Evolutionary conservation across 768 basidiomycete species (phyloP), one percentile per base, ranked within the genome.

Genomic region (Gloeostereum incarnatum): DNA sequence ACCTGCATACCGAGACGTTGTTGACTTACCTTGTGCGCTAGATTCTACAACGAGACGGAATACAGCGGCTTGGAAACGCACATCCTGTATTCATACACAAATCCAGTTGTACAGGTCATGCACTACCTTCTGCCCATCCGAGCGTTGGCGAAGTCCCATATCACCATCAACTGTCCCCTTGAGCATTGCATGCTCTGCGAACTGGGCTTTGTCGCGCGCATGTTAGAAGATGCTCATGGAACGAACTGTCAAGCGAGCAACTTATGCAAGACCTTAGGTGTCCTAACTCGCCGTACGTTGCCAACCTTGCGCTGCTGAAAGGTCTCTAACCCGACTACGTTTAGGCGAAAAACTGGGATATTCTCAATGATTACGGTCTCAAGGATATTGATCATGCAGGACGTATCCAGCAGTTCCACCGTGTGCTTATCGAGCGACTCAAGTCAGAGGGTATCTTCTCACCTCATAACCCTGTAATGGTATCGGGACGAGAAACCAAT

Each of bases 131-230:
- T 60, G 10, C 86, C 93, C 1, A 75, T 99, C 24, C 72, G 94
- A 25, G 66, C 60, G 18, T 62, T 94, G 27, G 91, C 93, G 9
- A 96, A 88, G 56, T 85, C 86, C 0, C 94, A 99, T 54, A 92
- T 92, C 44, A 83, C 83, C 0, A 86, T 82, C 2, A 76, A 84
- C 36, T 98, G 96, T 56, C 73, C 74, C 21, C 72, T 82, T 46
- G 94, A 99, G 51, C 84, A 97, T 54, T 99, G 94, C 56, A 65
- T 98, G 6, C 62, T 97, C 0, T 98, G 96, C 57, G 94, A 99
- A 57, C 68, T 94, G 19, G 96, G 94, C 2, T 98, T 98, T 52
- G 74, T 94, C 18, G 82, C 81, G 41, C 74, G 90, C 21, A 99
- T 98, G 94, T 68, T 99, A 24, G 90, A 94, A 57, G 93, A 98